Percentiles rank a stretch among this genome's conserved stretches.
Conservation (phyloP, 163 green algal species). For the Scenedesmus sp. region DNA sequence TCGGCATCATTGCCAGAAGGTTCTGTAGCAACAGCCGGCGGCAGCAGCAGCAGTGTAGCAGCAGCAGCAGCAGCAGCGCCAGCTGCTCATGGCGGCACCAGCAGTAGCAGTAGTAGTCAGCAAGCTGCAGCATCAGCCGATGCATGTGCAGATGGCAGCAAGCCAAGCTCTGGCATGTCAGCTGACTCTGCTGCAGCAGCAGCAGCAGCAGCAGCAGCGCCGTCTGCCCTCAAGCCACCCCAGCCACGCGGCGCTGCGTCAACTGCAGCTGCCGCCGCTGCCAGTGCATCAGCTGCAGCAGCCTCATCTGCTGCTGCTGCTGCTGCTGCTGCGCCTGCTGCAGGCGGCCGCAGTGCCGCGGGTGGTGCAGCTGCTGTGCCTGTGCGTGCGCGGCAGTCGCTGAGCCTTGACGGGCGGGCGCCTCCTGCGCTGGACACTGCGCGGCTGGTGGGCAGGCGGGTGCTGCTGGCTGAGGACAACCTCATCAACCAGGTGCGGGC, state of each 20-base stretch:
- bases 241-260: not conserved
- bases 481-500: slow-evolving; percentile 79
- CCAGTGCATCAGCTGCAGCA: not conserved
- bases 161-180: not conserved
- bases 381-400: slow-evolving; percentile 15
- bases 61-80: not conserved
- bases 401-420: slow-evolving; percentile 30
- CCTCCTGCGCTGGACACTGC: slow-evolving; percentile 9
- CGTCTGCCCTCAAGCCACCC: not conserved
- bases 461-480: slow-evolving; percentile 93
- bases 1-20: not conserved
- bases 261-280: not conserved
- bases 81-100: not conserved
- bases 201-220: not conserved
- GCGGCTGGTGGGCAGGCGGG: slow-evolving; percentile 62
- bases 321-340: not conserved
- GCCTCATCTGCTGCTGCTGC: not conserved
- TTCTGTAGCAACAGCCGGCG: not conserved
- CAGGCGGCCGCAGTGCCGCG: not conserved
- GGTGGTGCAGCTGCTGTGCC: not conserved
- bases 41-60: slow-evolving; percentile 8
- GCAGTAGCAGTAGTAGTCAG: not conserved
- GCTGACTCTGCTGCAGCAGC: not conserved
- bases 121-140: not conserved
- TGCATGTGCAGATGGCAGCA: not conserved